Evolutionary conservation across 73 alveolate genomes (phyloP).

Genomic region (Breviolum minutum): DNA sequence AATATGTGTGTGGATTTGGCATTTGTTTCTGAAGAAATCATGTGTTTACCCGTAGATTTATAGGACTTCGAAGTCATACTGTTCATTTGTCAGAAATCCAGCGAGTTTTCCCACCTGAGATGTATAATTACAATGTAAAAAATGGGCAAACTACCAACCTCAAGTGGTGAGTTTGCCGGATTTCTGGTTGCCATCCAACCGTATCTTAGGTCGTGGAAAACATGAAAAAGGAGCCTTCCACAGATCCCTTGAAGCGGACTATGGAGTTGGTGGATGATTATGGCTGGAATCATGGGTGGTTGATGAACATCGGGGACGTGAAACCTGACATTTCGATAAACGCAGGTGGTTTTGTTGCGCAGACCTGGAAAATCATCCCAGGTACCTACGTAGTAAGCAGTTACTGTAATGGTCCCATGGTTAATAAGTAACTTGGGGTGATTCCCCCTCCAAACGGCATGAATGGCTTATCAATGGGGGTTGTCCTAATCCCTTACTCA

Average conservation of each 20-base stretch:
- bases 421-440: no score
- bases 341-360: background rate
- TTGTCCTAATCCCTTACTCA: no score
- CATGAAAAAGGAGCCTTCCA: background rate
- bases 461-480: no score
- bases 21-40: no score
- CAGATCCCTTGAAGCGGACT: slow-evolving; percentile 3
- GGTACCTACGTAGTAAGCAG: background rate
- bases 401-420: background rate
- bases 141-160: background rate
- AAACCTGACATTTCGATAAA: background rate
- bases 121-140: background rate
- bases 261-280: slow-evolving; percentile 62
- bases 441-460: no score
- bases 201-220: background rate
- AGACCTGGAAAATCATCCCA: background rate
- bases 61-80: no score
- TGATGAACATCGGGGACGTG: slow-evolving; percentile 65
- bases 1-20: no score
- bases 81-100: no score
- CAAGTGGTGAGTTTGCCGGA: no score
- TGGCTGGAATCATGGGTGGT: slow-evolving; percentile 75
- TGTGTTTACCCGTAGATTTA: no score
- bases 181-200: background rate
- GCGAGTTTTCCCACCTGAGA: no score